Base-by-base conservation (phyloP, 768 basidiomycete genomes). In the Gautieria morchelliformis region DNA sequence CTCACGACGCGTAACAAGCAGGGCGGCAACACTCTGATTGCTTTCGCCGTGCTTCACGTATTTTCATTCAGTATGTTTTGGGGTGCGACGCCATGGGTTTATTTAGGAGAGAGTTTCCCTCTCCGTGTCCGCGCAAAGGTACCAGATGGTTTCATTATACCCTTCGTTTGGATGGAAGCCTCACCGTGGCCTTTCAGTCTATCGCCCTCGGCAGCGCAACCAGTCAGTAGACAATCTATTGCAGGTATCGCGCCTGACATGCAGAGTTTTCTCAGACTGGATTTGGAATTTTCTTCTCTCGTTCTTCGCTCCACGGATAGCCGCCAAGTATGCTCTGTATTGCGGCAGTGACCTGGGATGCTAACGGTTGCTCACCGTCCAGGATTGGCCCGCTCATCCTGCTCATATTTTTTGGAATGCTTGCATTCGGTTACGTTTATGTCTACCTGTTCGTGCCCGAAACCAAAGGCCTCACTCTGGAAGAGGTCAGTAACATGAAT, bases 371-470 rank as follows among this genome's bases (percentile, higher is more conserved):
- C 39, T 45, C 8, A 19, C 10, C 60, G 39, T 22, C 19, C 56
- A 79, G 80, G 59, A 88, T 87, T 59, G 84, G 87, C 0, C 86
- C 87, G 12, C 73, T 87, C 60, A 88, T 90, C 66, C 72, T 87
- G 41, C 68, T 89, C 59, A 82, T 88, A 65, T 89, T 89, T 76
- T 87, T 80, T 66, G 83, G 85, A 53, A 81, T 85, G 80, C 74
- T 87, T 9, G 60, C 81, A 22, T 79, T 85, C 63, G 87, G 84
- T 39, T 83, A 77, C 64, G 67, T 79, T 58, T 92, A 87, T 65
- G 87, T 88, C 27, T 87, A 83, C 68, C 69, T 89, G 54, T 79
- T 83, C 67, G 80, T 92, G 48, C 89, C 89, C 20, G 90, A 92
- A 74, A 90, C 85, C 22, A 89, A 81, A 67, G 87, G 87, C 11